phyloP scores from a whole-genome alignment of 139 green algal species.

The Chlamydomonas incerta region DNA sequence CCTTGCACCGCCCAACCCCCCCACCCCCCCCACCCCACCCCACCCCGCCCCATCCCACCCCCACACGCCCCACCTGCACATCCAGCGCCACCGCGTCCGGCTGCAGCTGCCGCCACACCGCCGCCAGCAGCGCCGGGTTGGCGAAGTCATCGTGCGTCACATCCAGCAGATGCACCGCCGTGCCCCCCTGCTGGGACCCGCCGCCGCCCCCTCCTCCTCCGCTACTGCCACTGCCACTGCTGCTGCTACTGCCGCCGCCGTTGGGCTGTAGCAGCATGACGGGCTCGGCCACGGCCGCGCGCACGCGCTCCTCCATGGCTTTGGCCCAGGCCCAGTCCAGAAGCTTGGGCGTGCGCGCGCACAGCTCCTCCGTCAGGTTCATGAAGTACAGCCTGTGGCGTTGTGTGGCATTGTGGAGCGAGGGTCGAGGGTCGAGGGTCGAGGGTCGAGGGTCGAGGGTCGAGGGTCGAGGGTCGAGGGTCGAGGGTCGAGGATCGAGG shows the following conservation, averaged over 20 bases:
- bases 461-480: no score
- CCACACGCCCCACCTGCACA: not conserved
- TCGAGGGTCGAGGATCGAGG: no score
- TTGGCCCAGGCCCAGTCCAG: conserved; percentile 6
- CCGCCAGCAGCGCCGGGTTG: conserved; percentile 17
- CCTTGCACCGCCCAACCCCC: no score
- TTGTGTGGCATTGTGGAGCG: no score
- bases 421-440: no score
- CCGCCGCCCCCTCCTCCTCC: no score
- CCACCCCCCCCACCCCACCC: not conserved
- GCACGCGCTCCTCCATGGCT: not conserved
- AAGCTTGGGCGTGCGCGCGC: conserved; percentile 6
- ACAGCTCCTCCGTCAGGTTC: conserved; percentile 39
- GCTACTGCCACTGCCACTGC: not conserved
- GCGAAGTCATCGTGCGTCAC: conserved; percentile 18
- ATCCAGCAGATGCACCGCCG: conserved; percentile 7
- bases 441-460: no score
- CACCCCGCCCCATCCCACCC: not conserved
- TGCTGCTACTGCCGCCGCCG: not conserved
- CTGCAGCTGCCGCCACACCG: conserved; percentile 9
- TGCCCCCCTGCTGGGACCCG: not conserved
- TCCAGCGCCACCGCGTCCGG: conserved; percentile 23
- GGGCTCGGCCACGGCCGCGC: not conserved
- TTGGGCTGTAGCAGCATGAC: not conserved
- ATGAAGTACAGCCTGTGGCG: conserved; percentile 27